Evolutionary conservation across 2,329 filamentous ascomycete genomes (phyloP).

Genomic region (Monilinia aucupariae): DNA sequence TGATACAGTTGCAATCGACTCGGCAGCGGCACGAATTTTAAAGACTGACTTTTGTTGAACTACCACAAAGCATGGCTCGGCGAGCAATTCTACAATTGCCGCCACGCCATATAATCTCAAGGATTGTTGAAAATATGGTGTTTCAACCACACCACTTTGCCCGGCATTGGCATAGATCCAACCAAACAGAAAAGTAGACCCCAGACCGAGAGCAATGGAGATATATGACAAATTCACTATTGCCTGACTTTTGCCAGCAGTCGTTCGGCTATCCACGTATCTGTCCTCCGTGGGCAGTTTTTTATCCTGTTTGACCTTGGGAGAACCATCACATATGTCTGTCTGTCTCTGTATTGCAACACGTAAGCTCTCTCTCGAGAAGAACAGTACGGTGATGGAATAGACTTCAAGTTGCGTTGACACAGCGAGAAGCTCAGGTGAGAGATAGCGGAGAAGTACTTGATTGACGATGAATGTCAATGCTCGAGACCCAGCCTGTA

Average conservation of each 20-base stretch:
- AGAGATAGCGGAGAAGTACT: conserved; percentile 79
- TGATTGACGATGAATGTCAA: conserved; percentile 92
- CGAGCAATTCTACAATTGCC: conserved; percentile 66
- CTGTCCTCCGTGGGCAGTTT: neutral
- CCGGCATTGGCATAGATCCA: conserved; percentile 56
- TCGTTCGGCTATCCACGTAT: conserved; percentile 20
- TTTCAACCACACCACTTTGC: conserved; percentile 45
- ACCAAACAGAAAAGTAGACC: conserved; percentile 59
- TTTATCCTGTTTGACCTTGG: conserved; percentile 1
- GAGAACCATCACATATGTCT: conserved; percentile 27
- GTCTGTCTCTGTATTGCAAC: conserved; percentile 82
- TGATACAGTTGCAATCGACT: conserved; percentile 72
- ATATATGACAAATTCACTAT: conserved; percentile 87
- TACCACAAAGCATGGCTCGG: conserved; percentile 85
- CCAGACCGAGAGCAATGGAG: conserved; percentile 61
- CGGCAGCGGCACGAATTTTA: conserved; percentile 72
- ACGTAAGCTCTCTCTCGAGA: conserved; percentile 83
- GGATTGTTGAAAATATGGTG: conserved; percentile 56
- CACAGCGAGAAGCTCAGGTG: conserved; percentile 76
- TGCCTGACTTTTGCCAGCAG: conserved; percentile 54
- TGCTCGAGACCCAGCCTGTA: conserved; percentile 81
- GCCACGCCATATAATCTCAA: conserved; percentile 53
- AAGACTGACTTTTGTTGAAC: conserved; percentile 79
- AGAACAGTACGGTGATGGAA: conserved; percentile 89
- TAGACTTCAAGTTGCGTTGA: conserved; percentile 90